Base-by-base conservation (phyloP, 768 basidiomycete species). In the Gloeostereum incarnatum region DNA sequence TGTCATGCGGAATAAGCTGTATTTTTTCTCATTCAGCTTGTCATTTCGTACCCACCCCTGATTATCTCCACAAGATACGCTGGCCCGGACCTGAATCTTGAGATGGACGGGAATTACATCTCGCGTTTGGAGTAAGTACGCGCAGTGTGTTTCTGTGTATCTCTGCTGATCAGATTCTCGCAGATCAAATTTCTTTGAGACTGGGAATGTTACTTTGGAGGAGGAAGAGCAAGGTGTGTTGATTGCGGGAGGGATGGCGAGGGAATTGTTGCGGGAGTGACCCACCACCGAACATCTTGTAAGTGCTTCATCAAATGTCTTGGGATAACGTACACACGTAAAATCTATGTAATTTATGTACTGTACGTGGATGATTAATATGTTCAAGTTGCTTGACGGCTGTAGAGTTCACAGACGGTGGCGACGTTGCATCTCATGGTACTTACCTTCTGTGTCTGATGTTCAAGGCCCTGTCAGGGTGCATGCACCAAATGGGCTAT, bases 21-120 rank as follows among this genome's bases (percentile, higher is more conserved):
- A 39, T 17, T n/a, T n/a, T n/a, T 62, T 55, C 6, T 25, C 22
- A 5, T n/a, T 16, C 2, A 8, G 9, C 33, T 24, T 20, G 32
- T 30, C 9, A 11, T 35, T 3, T 36, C 31, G 5, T 14, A 7
- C 21, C 22, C 32, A n/a, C 19, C 35, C 25, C 5, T 35, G 11
- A 18, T 31, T 18, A 31, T 19, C 25, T 38, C 22, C n/a, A 16
- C 9, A 32, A 72, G 70, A 31, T 72, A 71, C 42, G 52, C 54
- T 23, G 71, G 71, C 4, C 68, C 71, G 6, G 45, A 59, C 11
- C 48, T 73, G 25, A 49, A 57, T 30, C 41, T 73, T 20, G 65
- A 70, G 37, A 52, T 62, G 49, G 65, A 69, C 42, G 69, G 69
- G 6, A 69, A 62, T 46, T 71, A 67, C 44, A 61, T 69, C 32